phyloP scores from a whole-genome alignment of 768 basidiomycete species.

The Pisolithus marmoratus region DNA sequence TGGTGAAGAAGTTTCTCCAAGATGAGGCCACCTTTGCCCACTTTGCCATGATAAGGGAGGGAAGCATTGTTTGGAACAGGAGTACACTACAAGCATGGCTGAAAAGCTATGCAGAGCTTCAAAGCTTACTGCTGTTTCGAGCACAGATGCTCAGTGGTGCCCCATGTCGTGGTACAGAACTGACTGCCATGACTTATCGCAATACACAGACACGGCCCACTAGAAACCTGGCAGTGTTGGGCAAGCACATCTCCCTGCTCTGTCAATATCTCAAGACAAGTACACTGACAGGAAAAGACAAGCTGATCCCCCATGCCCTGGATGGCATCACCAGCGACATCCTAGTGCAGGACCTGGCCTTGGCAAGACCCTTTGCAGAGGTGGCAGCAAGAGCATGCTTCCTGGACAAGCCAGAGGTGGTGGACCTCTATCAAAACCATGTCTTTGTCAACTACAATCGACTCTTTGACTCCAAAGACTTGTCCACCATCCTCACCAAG shows the following conservation, averaged over 20 bases:
- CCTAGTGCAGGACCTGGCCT: conserved; percentile 20
- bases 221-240: background rate
- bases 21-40: no score
- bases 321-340: conserved; percentile 19
- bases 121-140: background rate
- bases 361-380: conserved; percentile 15
- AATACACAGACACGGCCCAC: background rate
- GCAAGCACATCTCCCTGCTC: background rate
- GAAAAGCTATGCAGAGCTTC: background rate
- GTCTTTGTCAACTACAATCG: no score
- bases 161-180: background rate
- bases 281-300: conserved; percentile 3
- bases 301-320: conserved; percentile 23
- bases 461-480: no score
- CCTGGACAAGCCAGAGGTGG: no score
- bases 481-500: no score
- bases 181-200: background rate
- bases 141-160: background rate
- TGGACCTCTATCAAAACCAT: no score
- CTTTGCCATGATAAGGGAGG: no score
- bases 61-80: background rate
- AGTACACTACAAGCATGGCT: background rate
- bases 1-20: background rate
- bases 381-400: background rate
- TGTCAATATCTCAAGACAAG: background rate